Base-by-base conservation (phyloP, 768 basidiomycete species). In the Plicaturopsis crispa region DNA sequence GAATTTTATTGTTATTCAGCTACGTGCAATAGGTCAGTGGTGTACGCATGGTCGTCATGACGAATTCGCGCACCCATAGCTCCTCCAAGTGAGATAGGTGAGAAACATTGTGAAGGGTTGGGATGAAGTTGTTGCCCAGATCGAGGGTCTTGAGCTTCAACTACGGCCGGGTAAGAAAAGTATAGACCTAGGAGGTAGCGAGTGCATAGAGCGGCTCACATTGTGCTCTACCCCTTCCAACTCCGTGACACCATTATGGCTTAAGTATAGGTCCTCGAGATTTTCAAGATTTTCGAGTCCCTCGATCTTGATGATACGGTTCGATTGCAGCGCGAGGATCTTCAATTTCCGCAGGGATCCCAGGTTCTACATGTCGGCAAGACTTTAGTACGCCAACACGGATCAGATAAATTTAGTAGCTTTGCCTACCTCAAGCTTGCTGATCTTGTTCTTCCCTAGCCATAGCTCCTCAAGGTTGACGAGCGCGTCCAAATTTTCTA, bases 361-460 rank as follows among this genome's bases (percentile, higher is more conserved):
- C 18, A 98, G 61, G 46, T 84, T 83, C 87, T 94, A 46, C 8
- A 14, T 26, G 14, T 34, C 31, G 22, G 38, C 18, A 39, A 13
- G 36, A n/a, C n/a, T n/a, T n/a, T n/a, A n/a, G n/a, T n/a, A n/a
- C n/a, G n/a, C n/a, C n/a, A n/a, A 35, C 13, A 36, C 13, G 4
- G 23, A 35, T 23, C 2, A 24, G 26, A 11, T n/a, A 24, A 28
- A 37, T 16, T 21, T n/a, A n/a, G n/a, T n/a, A n/a, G n/a, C n/a
- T n/a, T n/a, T 24, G 19, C 5, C 30, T 46, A 88, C 89, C 72
- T 93, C 85, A 4, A 99, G 72, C 56, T 77, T 81, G 5, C 80
- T 56, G 41, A 99, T 89, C 65, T 97, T 99, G 57, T 99, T 99
- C 72, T 99, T 99, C 6, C 96, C 96, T 3, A 98, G 62, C 91